phyloP scores from a whole-genome alignment of 2,329 filamentous ascomycete genomes.

The Phyllosticta citribraziliensis region DNA sequence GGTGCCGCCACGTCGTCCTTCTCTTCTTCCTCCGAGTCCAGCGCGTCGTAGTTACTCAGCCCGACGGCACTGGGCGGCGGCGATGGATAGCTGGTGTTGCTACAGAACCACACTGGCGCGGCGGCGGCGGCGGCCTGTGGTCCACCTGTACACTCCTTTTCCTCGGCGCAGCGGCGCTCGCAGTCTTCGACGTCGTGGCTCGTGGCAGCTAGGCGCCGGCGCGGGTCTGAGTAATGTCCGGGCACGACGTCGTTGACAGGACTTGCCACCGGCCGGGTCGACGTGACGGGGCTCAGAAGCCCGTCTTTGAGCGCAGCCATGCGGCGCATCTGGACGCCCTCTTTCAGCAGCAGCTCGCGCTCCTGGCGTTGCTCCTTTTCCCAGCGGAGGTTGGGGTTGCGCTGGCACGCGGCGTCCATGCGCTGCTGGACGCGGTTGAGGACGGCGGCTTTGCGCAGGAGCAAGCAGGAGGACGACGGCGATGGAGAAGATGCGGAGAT shows the following conservation, averaged over 20 bases:
- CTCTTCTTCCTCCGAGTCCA: conserved; percentile 28
- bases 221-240: not conserved
- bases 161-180: not conserved
- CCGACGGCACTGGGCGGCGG: conserved; percentile 29
- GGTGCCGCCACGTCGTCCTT: not conserved
- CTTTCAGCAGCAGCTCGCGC: conserved; percentile 19
- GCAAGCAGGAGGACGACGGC: conserved; percentile 24
- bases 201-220: not conserved
- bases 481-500: conserved; percentile 50
- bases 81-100: conserved; percentile 21
- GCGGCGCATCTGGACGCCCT: conserved; percentile 22
- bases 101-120: conserved; percentile 11
- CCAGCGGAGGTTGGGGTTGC: conserved; percentile 13
- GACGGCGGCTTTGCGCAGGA: conserved; percentile 55
- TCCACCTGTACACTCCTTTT: too few relatives aligned
- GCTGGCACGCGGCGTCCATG: conserved; percentile 28
- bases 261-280: not conserved
- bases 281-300: not conserved
- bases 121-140: not conserved
- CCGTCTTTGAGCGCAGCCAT: conserved; percentile 16
- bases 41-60: conserved; percentile 34
- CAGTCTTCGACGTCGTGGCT: not conserved
- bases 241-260: not conserved
- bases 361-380: conserved; percentile 12
- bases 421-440: conserved; percentile 45